Conservation (phyloP, 306 rosid genomes). For the Acacia crassicarpa region DNA sequence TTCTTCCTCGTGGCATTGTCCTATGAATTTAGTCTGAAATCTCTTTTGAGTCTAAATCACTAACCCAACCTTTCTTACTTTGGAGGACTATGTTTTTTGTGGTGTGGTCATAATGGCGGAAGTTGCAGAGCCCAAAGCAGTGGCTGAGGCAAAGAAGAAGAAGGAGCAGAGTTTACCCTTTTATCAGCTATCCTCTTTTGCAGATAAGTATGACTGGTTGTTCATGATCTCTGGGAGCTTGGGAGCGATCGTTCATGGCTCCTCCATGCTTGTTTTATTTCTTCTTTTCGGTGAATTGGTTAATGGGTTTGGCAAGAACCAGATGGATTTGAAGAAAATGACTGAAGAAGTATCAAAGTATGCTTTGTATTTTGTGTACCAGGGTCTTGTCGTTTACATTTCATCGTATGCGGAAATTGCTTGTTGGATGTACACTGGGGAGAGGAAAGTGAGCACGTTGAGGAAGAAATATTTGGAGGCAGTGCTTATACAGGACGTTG, state of each 20-base stretch:
- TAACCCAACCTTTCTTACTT: background rate
- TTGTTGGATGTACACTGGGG: constrained; percentile 99
- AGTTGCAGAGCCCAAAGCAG: constrained; percentile 51
- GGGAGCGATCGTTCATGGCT: constrained; percentile 93
- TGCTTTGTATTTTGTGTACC: constrained; percentile 89
- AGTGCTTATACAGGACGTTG: constrained; percentile 93
- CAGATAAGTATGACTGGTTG: constrained; percentile 77
- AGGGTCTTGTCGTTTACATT: constrained; percentile 85
- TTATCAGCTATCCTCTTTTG: constrained; percentile 81
- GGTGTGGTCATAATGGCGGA: constrained; percentile 55
- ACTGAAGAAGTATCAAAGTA: constrained; percentile 94
- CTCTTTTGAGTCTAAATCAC: background rate
- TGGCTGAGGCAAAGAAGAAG: constrained; percentile 95
- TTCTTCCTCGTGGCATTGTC: constrained; percentile 36
- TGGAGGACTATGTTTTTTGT: constrained; percentile 8
- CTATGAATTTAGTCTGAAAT: constrained; percentile 25
- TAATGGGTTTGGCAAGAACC: constrained; percentile 95
- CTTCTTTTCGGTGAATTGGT: constrained; percentile 95
- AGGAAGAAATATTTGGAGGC: constrained; percentile 96
- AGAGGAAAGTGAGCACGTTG: constrained; percentile 87
- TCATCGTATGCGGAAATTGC: constrained; percentile 98
- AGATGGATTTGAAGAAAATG: constrained; percentile 78
- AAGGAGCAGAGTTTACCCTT: constrained; percentile 93
- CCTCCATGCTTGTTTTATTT: constrained; percentile 97
- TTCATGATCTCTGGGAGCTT: constrained; percentile 82